A percentile compares a stretch with the other conserved stretches of the same genome.
phyloP scores from a whole-genome alignment of 495 filamentous ascomycete species.

The Xanthoparmelia taractica region DNA sequence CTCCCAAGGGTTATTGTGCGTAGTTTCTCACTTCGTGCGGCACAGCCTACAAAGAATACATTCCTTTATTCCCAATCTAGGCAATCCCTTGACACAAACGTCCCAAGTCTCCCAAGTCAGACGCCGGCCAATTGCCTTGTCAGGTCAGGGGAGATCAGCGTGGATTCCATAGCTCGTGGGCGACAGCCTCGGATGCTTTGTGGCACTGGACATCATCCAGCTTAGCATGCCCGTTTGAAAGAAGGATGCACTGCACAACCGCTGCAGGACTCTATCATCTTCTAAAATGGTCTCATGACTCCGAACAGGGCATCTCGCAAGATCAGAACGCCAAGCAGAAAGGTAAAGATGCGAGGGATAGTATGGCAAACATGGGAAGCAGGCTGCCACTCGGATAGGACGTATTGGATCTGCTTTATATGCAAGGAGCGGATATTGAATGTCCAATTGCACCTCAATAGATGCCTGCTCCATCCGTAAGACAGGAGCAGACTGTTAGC shows the following conservation, averaged over 20 bases:
- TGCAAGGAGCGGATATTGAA: too few species aligned
- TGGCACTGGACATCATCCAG: constrained; percentile 15
- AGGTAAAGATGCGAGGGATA: too few species aligned
- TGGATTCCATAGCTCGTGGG: constrained; percentile 35
- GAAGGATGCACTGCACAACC: neutral
- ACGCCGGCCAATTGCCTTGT: constrained; percentile 20
- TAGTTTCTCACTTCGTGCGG: constrained; percentile 40
- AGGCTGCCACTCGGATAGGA: neutral
- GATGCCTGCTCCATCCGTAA: neutral
- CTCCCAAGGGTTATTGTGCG: constrained; percentile 47
- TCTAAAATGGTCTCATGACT: neutral
- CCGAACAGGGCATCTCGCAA: neutral
- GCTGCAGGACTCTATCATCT: neutral
- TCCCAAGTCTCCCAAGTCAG: constrained; percentile 34
- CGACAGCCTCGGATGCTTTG: constrained; percentile 42
- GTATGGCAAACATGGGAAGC: neutral
- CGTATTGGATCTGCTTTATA: too few species aligned
- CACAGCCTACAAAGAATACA: constrained; percentile 38
- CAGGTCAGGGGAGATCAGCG: constrained; percentile 43
- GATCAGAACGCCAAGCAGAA: too few species aligned
- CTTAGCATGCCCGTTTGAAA: neutral
- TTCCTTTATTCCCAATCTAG: constrained; percentile 33
- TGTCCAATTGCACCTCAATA: too few species aligned
- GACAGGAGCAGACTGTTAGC: neutral
- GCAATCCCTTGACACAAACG: constrained; percentile 32